A percentile compares a stretch with the other conserved stretches of the same genome.
Conservation (phyloP, 352 stramenopile species). For the Phytophthora capsici region DNA sequence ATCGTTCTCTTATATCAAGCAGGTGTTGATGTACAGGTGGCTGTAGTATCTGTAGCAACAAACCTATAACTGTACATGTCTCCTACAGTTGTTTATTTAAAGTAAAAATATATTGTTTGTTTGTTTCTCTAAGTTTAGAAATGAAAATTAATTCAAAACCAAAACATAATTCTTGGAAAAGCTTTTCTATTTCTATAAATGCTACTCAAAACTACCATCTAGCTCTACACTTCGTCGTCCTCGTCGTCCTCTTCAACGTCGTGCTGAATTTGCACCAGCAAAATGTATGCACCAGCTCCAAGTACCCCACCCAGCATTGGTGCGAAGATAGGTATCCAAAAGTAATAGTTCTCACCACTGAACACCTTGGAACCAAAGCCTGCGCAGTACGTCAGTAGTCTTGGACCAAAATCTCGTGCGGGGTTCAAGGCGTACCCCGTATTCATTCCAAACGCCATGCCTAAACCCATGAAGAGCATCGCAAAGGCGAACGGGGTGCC, state of each 20-base stretch:
- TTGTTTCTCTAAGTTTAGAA: too few relatives aligned
- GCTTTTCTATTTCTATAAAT: not conserved
- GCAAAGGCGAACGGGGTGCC: slow-evolving; percentile 49
- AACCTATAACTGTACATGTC: too few relatives aligned
- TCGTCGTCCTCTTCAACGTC: slow-evolving; percentile 31
- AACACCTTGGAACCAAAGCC: slow-evolving; percentile 67
- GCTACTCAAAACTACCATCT: not conserved
- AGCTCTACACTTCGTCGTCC: slow-evolving; percentile 12
- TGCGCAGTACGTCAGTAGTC: slow-evolving; percentile 51
- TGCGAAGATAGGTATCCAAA: slow-evolving; percentile 65
- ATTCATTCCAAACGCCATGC: slow-evolving; percentile 65
- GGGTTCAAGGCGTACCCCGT: slow-evolving; percentile 54
- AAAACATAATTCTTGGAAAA: too few relatives aligned
- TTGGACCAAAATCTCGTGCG: slow-evolving; percentile 50
- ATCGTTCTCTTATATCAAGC: too few relatives aligned
- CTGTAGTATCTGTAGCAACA: not conserved
- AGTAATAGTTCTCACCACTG: slow-evolving; percentile 56
- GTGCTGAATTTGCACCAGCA: slow-evolving; percentile 65
- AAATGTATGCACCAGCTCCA: slow-evolving; percentile 51
- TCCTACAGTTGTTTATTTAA: too few relatives aligned
- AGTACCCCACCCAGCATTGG: slow-evolving; percentile 49
- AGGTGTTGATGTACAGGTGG: not conserved
- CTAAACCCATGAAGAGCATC: slow-evolving; percentile 60
- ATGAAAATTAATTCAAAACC: too few relatives aligned
- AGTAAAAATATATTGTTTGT: too few relatives aligned